phyloP scores from a whole-genome alignment of 1,284 basidiomycete species.

The Malassezia pachydermatis region DNA sequence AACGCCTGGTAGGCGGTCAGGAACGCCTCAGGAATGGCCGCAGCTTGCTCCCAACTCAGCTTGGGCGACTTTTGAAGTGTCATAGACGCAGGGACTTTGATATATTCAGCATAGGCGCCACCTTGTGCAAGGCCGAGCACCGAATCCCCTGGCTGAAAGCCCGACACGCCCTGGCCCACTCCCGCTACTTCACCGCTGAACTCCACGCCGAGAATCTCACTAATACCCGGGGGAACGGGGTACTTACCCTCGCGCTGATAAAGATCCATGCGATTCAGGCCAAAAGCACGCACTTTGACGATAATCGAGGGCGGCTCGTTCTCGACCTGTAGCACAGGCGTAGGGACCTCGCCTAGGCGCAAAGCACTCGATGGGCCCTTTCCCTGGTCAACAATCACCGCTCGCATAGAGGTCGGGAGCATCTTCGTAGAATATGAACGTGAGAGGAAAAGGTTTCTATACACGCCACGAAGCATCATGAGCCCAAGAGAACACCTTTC shows the following conservation, averaged over 20 bases:
- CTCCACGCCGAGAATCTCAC: conserved; percentile 76
- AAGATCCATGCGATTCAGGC: conserved; percentile 46
- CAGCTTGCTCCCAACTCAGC: conserved; percentile 66
- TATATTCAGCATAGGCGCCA: conserved; percentile 84
- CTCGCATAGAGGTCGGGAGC: conserved; percentile 59
- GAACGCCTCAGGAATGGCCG: conserved; percentile 38
- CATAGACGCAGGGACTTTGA: conserved; percentile 60
- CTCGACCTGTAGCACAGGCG: conserved; percentile 51
- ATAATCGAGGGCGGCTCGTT: conserved; percentile 54
- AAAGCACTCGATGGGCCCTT: conserved; percentile 68
- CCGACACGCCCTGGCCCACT: conserved; percentile 49
- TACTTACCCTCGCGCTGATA: conserved; percentile 45
- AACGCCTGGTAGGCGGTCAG: conserved; percentile 45
- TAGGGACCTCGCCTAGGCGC: conserved; percentile 61
- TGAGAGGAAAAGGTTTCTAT: too few relatives aligned
- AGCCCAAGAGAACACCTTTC: too few relatives aligned
- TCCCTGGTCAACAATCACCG: conserved; percentile 68
- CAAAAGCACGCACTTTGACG: conserved; percentile 51
- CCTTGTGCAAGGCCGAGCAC: conserved; percentile 65
- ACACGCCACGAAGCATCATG: too few relatives aligned
- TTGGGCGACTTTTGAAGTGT: conserved; percentile 65
- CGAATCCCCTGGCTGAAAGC: conserved; percentile 59
- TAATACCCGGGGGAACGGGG: conserved; percentile 66
- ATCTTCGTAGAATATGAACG: too few relatives aligned
- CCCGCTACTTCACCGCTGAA: conserved; percentile 55